A percentile compares a stretch with the other conserved stretches of the same genome.
Evolutionary conservation across 176 grass and related monocot species (phyloP).

Genomic region (Cenchrus purpureus): DNA sequence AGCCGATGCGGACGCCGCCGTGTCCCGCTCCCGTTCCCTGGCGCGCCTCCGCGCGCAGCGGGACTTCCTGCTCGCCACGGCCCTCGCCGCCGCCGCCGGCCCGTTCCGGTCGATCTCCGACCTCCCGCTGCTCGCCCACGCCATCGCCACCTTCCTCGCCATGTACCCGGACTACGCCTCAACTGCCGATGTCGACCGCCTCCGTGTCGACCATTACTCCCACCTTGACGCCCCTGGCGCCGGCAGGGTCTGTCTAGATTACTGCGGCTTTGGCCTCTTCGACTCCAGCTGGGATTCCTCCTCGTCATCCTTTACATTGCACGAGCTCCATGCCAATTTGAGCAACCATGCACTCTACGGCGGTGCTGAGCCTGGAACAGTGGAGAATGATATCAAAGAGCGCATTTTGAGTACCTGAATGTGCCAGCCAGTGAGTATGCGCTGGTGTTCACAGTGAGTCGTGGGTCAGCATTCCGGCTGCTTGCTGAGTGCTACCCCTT

Average conservation of each 20-base stretch:
- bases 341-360: conserved; percentile 96
- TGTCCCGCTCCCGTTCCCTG: conserved; percentile 84
- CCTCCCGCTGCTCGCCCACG: conserved; percentile 65
- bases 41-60: conserved; percentile 88
- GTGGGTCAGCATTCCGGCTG: conserved; percentile 89
- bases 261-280: conserved; percentile 97
- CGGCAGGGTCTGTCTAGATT: conserved; percentile 88
- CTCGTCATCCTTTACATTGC: conserved; percentile 76
- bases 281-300: conserved; percentile 81
- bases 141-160: conserved; percentile 83
- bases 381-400: conserved; percentile 85
- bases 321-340: conserved; percentile 93
- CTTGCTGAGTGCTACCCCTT: conserved; percentile 94
- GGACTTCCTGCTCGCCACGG: conserved; percentile 89
- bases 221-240: conserved; percentile 66
- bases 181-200: conserved; percentile 71
- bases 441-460: conserved; percentile 88
- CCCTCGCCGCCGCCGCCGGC: conserved; percentile 65
- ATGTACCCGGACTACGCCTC: conserved; percentile 93
- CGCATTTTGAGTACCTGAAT: conserved; percentile 93
- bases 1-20: conserved; percentile 55
- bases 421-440: conserved; percentile 88
- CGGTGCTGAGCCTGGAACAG: conserved; percentile 65
- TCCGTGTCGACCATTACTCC: conserved; percentile 78
- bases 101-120: conserved; percentile 66